Percentiles rank a stretch among this genome's conserved stretches.
phyloP scores from a whole-genome alignment of 331 rosid species.

The Dryas integrifolia region DNA sequence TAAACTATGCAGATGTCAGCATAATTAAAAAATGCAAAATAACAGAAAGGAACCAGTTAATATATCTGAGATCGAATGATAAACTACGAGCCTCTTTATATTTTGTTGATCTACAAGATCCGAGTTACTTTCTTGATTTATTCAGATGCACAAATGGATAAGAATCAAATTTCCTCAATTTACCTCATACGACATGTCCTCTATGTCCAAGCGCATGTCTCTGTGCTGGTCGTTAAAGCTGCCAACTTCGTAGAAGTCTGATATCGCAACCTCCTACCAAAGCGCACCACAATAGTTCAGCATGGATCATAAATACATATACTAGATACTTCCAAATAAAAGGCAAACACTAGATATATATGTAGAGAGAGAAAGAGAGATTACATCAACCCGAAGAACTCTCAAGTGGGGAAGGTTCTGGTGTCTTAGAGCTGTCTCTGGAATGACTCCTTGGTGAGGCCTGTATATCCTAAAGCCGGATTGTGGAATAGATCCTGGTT shows the following conservation, averaged over 20 bases:
- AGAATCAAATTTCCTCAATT: conserved; percentile 21
- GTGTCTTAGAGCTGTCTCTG: conserved; percentile 58
- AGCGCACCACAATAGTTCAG: conserved; percentile 26
- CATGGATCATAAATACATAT: neutral
- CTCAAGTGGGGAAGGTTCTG: conserved; percentile 61
- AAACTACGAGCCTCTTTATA: neutral
- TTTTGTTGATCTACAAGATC: conserved; percentile 6
- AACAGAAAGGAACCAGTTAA: neutral
- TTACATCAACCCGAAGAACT: conserved; percentile 77
- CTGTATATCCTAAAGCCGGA: conserved; percentile 59
- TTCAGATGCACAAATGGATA: neutral
- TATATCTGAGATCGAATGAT: neutral
- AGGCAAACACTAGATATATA: neutral
- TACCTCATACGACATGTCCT: conserved; percentile 96
- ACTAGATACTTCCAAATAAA: neutral
- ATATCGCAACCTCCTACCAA: conserved; percentile 78
- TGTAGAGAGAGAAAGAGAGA: conserved; percentile 13
- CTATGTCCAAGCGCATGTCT: conserved; percentile 95
- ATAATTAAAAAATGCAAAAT: neutral
- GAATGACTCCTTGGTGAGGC: conserved; percentile 53
- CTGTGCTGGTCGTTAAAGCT: conserved; percentile 65
- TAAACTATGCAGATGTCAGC: neutral
- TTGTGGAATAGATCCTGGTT: conserved; percentile 46
- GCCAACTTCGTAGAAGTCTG: conserved; percentile 39
- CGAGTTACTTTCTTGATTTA: neutral